Evolutionary conservation across 2,329 filamentous ascomycete species (phyloP).

Genomic region (Graphilbum ipis-grandicollis): DNA sequence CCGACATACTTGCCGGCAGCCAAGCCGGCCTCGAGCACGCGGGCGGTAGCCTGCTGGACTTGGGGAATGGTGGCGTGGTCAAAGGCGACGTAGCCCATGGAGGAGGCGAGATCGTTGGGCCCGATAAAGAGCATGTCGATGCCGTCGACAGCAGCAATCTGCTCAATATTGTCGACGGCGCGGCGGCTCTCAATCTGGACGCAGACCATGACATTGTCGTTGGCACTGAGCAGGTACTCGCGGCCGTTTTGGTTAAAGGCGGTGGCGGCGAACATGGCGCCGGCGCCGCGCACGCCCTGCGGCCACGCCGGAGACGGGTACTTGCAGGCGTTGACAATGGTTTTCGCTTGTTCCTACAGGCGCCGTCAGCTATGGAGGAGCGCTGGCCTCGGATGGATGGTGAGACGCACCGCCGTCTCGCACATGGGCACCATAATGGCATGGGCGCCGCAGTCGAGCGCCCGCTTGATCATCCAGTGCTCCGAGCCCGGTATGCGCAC

Average conservation of each 20-base stretch:
- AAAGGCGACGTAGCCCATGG: conserved; percentile 23
- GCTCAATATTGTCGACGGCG: conserved; percentile 26
- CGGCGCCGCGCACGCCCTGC: conserved; percentile 12
- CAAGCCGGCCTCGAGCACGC: conserved; percentile 13
- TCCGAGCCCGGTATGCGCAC: conserved; percentile 19
- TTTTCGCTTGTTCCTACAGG: conserved; percentile 14
- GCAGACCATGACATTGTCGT: conserved; percentile 25
- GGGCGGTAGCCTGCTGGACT: conserved; percentile 13
- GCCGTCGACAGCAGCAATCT: conserved; percentile 22
- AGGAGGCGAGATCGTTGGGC: conserved; percentile 25
- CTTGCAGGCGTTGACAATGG: conserved; percentile 27
- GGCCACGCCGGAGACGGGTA: conserved; percentile 28
- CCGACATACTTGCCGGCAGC: conserved; percentile 17
- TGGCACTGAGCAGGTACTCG: conserved; percentile 31
- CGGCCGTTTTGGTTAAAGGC: conserved; percentile 17
- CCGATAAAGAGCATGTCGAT: conserved; percentile 27
- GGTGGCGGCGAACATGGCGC: conserved; percentile 15
- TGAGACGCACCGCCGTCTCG: conserved; percentile 23
- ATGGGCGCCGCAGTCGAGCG: conserved; percentile 30
- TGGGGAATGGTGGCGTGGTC: conserved; percentile 12
- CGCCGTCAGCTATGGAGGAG: too few relatives aligned
- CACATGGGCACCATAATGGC: conserved; percentile 30
- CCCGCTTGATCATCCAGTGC: conserved; percentile 29
- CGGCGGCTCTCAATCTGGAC: conserved; percentile 25
- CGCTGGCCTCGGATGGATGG: too few relatives aligned